Conservation (phyloP, 108 stramenopile genomes). For the Skeletonema grethae region DNA sequence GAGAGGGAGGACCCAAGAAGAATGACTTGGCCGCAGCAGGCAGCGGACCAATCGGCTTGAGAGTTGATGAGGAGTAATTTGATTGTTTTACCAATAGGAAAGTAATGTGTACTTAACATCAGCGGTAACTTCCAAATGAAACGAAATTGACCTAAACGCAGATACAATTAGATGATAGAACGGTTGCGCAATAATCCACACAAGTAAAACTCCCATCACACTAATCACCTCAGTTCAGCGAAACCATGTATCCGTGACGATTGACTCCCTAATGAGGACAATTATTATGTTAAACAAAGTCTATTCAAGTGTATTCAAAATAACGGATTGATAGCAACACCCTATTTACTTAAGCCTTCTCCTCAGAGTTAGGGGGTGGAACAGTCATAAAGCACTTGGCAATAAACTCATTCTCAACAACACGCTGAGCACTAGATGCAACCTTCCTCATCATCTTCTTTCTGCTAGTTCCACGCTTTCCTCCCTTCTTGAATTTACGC, state of each 20-base stretch:
- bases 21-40: constrained; percentile 22
- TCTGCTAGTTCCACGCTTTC: constrained; percentile 75
- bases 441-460: constrained; percentile 86
- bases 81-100: neutral
- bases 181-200: no score
- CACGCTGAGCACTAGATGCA: constrained; percentile 68
- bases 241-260: neutral
- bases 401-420: constrained; percentile 86
- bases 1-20: constrained; percentile 57
- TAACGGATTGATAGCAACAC: neutral
- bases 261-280: constrained; percentile 10
- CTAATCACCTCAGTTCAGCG: neutral
- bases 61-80: constrained; percentile 81
- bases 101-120: constrained; percentile 2
- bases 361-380: constrained; percentile 62
- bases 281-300: constrained; percentile 8
- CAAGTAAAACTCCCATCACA: neutral
- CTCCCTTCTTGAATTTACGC: constrained; percentile 84
- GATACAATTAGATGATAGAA: no score
- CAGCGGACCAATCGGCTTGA: constrained; percentile 59
- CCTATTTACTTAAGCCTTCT: constrained; percentile 31
- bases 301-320: constrained; percentile 12
- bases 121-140: neutral
- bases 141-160: neutral
- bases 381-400: constrained; percentile 85